Percentiles rank a stretch among this genome's conserved stretches.
Conservation (phyloP, 176 grass and related monocot species). For the Rhipidocladum racemiflorum region DNA sequence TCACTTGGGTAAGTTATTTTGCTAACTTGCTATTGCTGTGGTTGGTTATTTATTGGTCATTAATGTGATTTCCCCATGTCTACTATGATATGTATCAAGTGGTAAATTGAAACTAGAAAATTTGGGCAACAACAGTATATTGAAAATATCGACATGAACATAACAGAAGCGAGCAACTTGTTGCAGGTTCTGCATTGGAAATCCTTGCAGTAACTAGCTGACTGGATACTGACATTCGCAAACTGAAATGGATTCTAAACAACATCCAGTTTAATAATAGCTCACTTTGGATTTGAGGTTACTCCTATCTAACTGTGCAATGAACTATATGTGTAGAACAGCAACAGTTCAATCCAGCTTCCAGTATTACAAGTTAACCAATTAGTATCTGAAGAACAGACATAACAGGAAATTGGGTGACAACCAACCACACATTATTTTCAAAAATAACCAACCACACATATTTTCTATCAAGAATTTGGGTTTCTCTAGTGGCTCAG, state of each 20-base stretch:
- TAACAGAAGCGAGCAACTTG: not conserved
- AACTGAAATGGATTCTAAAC: not conserved
- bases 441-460: not conserved
- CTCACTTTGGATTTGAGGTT: not conserved
- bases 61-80: not conserved
- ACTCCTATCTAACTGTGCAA: not conserved
- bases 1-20: slow-evolving; percentile 56
- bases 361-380: not conserved
- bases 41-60: not conserved
- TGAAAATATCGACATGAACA: not conserved
- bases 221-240: not conserved
- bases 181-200: slow-evolving; percentile 2
- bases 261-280: not conserved
- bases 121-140: not conserved
- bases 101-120: not conserved
- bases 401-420: not conserved
- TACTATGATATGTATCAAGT: not conserved
- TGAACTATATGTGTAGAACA: not conserved
- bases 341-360: not conserved
- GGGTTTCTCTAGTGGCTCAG: not conserved
- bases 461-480: not conserved
- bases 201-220: not conserved
- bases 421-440: not conserved
- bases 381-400: not conserved
- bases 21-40: slow-evolving; percentile 1